Evolutionary conservation across 768 basidiomycete genomes (phyloP).

Genomic region (Clathrus columnatus): DNA sequence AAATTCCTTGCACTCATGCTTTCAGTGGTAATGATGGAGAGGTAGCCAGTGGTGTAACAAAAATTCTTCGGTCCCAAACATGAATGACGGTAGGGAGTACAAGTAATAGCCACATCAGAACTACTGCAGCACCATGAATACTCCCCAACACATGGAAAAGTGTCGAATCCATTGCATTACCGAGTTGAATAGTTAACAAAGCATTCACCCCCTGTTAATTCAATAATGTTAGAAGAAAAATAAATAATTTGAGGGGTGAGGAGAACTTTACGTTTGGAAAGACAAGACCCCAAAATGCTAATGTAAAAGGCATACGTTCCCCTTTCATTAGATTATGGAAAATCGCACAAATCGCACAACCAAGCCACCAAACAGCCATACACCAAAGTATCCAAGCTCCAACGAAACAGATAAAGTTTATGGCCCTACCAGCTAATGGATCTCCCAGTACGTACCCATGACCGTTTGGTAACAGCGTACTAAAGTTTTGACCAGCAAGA

Average conservation of each 20-base stretch:
- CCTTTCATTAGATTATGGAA: slow-evolving; percentile 30
- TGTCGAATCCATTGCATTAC: slow-evolving; percentile 37
- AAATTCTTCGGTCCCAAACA: slow-evolving; percentile 30
- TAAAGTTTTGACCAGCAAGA: slow-evolving; percentile 44
- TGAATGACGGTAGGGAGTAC: slow-evolving; percentile 32
- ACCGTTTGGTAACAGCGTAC: slow-evolving; percentile 27
- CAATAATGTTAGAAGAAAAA: not conserved
- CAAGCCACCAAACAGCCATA: slow-evolving; percentile 53
- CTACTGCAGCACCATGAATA: slow-evolving; percentile 40
- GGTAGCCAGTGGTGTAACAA: slow-evolving; percentile 25
- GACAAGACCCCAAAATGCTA: slow-evolving; percentile 60
- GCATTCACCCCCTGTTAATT: slow-evolving; percentile 52
- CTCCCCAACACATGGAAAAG: slow-evolving; percentile 53
- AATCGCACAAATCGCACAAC: slow-evolving; percentile 46
- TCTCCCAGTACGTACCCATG: slow-evolving; percentile 29
- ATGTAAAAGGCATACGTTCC: slow-evolving; percentile 38
- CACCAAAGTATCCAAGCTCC: slow-evolving; percentile 50
- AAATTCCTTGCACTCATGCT: too few species aligned
- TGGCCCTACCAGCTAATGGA: slow-evolving; percentile 27
- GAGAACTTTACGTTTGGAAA: slow-evolving; percentile 53
- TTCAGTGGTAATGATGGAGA: not conserved
- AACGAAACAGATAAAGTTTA: slow-evolving; percentile 40
- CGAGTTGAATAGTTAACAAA: slow-evolving; percentile 49
- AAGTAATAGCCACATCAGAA: slow-evolving; percentile 46
- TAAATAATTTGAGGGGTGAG: not conserved